Evolutionary conservation across 2,329 filamentous ascomycete species (phyloP).

Genomic region (Alternaria ventricosa): DNA sequence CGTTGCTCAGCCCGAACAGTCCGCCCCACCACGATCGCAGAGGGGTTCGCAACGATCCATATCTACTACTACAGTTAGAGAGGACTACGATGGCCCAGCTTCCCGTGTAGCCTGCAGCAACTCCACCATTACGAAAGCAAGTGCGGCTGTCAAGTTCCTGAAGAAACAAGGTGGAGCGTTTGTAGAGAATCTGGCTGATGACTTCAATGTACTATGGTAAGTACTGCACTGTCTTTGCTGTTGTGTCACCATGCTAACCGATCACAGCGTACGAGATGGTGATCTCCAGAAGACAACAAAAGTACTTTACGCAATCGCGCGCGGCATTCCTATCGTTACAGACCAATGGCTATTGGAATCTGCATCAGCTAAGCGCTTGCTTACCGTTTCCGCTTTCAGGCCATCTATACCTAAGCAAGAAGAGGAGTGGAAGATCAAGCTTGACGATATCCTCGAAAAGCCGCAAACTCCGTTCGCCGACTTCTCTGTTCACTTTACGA

Average conservation of each 20-base stretch:
- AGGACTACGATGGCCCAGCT: constrained; percentile 30
- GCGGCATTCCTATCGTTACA: constrained; percentile 54
- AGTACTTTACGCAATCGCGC: constrained; percentile 52
- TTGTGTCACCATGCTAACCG: constrained; percentile 17
- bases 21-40: constrained; percentile 24
- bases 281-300: constrained; percentile 54
- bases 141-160: constrained; percentile 41
- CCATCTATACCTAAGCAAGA: constrained; percentile 44
- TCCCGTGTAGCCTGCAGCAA: constrained; percentile 46
- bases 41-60: constrained; percentile 26
- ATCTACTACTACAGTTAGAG: constrained; percentile 2
- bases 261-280: constrained; percentile 46
- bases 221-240: constrained; percentile 12
- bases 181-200: constrained; percentile 40
- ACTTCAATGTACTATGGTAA: constrained; percentile 44
- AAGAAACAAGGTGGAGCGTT: constrained; percentile 39
- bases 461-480: constrained; percentile 55
- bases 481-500: constrained; percentile 59
- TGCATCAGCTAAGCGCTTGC: constrained; percentile 42
- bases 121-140: constrained; percentile 33
- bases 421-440: constrained; percentile 48
- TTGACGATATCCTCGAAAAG: constrained; percentile 40
- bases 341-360: constrained; percentile 56
- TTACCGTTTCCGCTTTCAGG: constrained; percentile 44
- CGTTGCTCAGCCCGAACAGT: constrained; percentile 6